These are phyloP conservation scores for Cladosporium sphaerospermum DNA, from an alignment of 2,329 filamentous ascomycete species.

Conservation along the genomic window DNA sequence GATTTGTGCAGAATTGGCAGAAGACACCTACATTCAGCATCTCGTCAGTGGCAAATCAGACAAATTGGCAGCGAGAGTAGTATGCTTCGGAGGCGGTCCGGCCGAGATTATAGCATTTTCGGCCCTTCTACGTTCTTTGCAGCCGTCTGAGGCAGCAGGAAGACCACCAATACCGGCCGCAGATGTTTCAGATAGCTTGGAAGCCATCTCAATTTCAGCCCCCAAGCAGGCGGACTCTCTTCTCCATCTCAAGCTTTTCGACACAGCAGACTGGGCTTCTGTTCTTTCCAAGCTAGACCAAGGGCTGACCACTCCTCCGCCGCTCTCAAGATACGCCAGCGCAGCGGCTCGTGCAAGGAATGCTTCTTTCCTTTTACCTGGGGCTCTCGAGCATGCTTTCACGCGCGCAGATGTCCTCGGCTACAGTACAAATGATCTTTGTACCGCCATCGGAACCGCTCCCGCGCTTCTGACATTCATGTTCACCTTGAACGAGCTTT, in stretches of 20 bases:
- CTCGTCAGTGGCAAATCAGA: neutral
- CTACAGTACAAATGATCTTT: slow-evolving; percentile 30
- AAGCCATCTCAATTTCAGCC: neutral
- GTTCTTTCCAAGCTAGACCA: slow-evolving; percentile 55
- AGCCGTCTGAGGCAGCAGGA: slow-evolving; percentile 6
- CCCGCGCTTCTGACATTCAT: slow-evolving; percentile 65
- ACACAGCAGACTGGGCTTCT: slow-evolving; percentile 60
- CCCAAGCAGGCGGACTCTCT: neutral
- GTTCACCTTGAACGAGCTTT: slow-evolving; percentile 95
- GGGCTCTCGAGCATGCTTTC: slow-evolving; percentile 36
- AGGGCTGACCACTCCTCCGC: slow-evolving; percentile 48
- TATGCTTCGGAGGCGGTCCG: slow-evolving; percentile 59
- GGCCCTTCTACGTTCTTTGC: slow-evolving; percentile 36
- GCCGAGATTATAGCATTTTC: slow-evolving; percentile 61
- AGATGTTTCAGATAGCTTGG: slow-evolving; percentile 49
- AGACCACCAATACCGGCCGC: slow-evolving; percentile 35
- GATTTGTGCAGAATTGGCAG: slow-evolving; percentile 27
- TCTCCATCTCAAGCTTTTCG: neutral
- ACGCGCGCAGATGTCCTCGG: slow-evolving; percentile 47
- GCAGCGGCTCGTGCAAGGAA: slow-evolving; percentile 39
- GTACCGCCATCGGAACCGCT: slow-evolving; percentile 17
- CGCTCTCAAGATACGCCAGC: slow-evolving; percentile 44
- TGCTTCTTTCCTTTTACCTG: slow-evolving; percentile 28
- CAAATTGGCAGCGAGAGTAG: slow-evolving; percentile 32
- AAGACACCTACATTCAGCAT: neutral